A percentile compares a stretch with the other conserved stretches of the same genome.
These are phyloP conservation scores for Euphorbia corollata DNA, from an alignment of 441 rosid species.

Conservation along the genomic window DNA sequence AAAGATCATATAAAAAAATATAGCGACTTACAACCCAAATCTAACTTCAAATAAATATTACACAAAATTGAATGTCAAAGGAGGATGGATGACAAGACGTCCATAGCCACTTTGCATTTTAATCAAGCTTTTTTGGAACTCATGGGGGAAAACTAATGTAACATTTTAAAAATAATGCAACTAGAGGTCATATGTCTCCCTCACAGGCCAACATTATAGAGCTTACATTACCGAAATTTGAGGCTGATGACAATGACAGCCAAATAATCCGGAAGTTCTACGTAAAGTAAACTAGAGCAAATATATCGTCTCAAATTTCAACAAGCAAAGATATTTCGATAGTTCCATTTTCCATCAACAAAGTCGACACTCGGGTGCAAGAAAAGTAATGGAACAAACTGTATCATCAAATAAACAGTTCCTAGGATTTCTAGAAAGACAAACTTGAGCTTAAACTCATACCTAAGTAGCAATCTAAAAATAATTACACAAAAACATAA, in stretches of 20 bases:
- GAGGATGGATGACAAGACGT: not conserved
- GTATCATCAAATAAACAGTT: not conserved
- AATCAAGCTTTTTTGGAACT: not conserved
- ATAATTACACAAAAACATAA: too few species aligned
- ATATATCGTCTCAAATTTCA: not conserved
- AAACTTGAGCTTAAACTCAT: not conserved
- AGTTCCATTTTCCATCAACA: not conserved
- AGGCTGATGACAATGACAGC: not conserved
- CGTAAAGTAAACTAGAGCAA: not conserved
- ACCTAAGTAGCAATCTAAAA: slow-evolving; percentile 8
- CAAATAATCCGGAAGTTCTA: not conserved
- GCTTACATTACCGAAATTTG: not conserved
- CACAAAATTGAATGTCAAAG: not conserved
- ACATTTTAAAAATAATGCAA: not conserved
- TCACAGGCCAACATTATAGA: not conserved
- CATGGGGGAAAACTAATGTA: not conserved
- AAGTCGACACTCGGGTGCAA: not conserved
- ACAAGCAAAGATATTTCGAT: not conserved
- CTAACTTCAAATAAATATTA: not conserved
- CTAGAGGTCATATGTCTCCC: not conserved
- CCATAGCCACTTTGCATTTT: not conserved
- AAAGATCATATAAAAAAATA: not conserved
- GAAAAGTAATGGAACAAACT: not conserved
- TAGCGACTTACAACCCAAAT: not conserved
- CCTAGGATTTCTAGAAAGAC: not conserved